Evolutionary conservation across 257 asterid species (phyloP).

Genomic region (Solanum piurae): DNA sequence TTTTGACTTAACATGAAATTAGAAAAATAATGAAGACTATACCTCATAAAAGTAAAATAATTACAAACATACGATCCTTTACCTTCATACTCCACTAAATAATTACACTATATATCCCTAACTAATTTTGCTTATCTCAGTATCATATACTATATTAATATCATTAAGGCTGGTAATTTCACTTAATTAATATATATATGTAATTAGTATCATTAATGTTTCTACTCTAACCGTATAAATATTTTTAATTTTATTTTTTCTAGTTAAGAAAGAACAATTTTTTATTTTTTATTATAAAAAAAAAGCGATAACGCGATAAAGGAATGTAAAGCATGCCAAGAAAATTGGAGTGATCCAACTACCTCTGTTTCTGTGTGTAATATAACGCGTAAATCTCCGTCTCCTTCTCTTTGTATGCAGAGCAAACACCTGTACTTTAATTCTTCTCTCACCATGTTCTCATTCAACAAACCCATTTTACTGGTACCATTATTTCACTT

Average conservation of each 20-base stretch:
- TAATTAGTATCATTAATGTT: too few relatives aligned
- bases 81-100: too few relatives aligned
- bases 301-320: not conserved
- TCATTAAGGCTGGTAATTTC: too few relatives aligned
- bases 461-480: conserved; percentile 13
- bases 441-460: conserved; percentile 24
- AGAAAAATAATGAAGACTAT: fast-evolving
- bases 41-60: too few relatives aligned
- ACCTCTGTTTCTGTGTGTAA: not conserved
- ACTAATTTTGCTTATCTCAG: not conserved
- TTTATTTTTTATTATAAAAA: not conserved
- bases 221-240: too few relatives aligned
- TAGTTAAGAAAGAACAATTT: not conserved
- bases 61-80: too few relatives aligned
- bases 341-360: conserved; percentile 17
- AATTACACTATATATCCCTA: too few relatives aligned
- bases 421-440: conserved; percentile 10
- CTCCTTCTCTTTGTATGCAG: conserved; percentile 23
- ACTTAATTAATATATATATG: too few relatives aligned
- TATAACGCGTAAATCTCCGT: conserved; percentile 24
- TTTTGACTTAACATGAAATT: not conserved
- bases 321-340: not conserved
- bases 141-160: too few relatives aligned
- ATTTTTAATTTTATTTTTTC: too few relatives aligned
- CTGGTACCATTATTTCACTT: conserved; percentile 13